Percentiles rank a stretch among this genome's conserved stretches.
These are phyloP conservation scores for Fennellomyces sp. DNA, from an alignment of 371 early-diverging fungal species.

Conservation along the genomic window DNA sequence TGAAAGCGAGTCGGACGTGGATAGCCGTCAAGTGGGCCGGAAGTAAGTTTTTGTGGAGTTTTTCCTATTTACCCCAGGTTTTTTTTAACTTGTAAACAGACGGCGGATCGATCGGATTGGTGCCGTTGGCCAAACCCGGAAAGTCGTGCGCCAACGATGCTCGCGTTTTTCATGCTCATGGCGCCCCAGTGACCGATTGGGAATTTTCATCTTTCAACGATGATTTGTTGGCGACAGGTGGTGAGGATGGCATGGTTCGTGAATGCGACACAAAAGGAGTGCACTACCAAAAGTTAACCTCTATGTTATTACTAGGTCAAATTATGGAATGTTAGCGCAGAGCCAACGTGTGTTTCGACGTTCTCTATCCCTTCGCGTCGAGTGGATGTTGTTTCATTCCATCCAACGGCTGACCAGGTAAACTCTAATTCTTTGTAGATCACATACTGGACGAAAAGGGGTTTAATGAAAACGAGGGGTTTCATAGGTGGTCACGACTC, in stretches of 20 bases:
- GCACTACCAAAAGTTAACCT: background rate
- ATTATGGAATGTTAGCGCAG: constrained; percentile 43
- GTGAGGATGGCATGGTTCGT: constrained; percentile 59
- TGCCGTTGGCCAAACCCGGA: constrained; percentile 45
- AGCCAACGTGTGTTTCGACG: constrained; percentile 13
- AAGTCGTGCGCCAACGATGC: constrained; percentile 41
- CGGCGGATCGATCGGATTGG: constrained; percentile 48
- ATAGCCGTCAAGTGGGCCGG: constrained; percentile 56
- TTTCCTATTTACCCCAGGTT: constrained; percentile 1
- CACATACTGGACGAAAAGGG: too few relatives aligned
- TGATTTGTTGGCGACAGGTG: constrained; percentile 50
- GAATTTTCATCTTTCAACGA: constrained; percentile 55
- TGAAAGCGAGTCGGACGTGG: constrained; percentile 50
- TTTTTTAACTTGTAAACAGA: constrained; percentile 8
- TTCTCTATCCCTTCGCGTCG: constrained; percentile 38
- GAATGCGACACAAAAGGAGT: background rate
- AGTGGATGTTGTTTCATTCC: constrained; percentile 53
- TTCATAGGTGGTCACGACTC: constrained; percentile 28
- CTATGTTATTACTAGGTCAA: constrained; percentile 17
- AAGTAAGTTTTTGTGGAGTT: constrained; percentile 26
- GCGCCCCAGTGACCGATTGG: constrained; percentile 60
- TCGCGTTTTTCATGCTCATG: constrained; percentile 44
- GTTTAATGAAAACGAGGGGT: background rate
- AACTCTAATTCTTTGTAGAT: too few relatives aligned
- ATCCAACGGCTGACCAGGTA: constrained; percentile 61